Conservation (phyloP, 768 basidiomycete genomes). For the Mycena indigotica region DNA sequence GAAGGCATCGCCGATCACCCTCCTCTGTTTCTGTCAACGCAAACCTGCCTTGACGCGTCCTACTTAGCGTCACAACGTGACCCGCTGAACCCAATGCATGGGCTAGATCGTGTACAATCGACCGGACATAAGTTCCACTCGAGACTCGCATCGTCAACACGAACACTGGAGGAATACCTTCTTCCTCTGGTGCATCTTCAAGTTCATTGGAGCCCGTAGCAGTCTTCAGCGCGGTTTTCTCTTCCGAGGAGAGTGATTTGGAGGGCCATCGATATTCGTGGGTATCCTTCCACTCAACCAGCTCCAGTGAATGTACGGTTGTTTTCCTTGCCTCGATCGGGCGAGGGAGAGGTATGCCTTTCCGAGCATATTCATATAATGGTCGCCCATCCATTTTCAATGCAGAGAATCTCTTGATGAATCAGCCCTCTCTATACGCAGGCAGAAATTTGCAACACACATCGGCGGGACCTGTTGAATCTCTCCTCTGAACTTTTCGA, state of each 20-base stretch:
- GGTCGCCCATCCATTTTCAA: conserved; percentile 98
- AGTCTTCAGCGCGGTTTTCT: conserved; percentile 67
- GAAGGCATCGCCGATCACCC: conserved; percentile 62
- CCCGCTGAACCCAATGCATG: conserved; percentile 83
- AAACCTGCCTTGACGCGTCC: conserved; percentile 89
- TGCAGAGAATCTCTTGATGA: conserved; percentile 80
- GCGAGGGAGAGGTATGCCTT: conserved; percentile 87
- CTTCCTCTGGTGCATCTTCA: conserved; percentile 41
- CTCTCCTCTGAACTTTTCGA: conserved; percentile 79
- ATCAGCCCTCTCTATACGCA: neutral
- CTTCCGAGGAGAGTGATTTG: conserved; percentile 65
- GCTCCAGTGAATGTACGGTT: conserved; percentile 77
- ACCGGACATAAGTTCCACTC: conserved; percentile 95
- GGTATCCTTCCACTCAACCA: conserved; percentile 80
- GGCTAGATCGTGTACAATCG: conserved; percentile 91
- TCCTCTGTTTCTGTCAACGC: conserved; percentile 49
- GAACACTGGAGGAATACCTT: conserved; percentile 70
- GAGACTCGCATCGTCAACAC: conserved; percentile 91
- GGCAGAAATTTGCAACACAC: conserved; percentile 44
- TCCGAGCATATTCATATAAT: conserved; percentile 92
- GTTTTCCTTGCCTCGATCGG: conserved; percentile 89
- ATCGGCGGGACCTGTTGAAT: conserved; percentile 92
- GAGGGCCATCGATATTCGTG: conserved; percentile 80
- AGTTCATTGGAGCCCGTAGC: conserved; percentile 56
- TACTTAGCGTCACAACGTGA: conserved; percentile 88